A percentile compares a stretch with the other conserved stretches of the same genome.
These are phyloP conservation scores for Taiwanofungus camphoratus DNA, from an alignment of 1,284 basidiomycete species.

Conservation along the genomic window DNA sequence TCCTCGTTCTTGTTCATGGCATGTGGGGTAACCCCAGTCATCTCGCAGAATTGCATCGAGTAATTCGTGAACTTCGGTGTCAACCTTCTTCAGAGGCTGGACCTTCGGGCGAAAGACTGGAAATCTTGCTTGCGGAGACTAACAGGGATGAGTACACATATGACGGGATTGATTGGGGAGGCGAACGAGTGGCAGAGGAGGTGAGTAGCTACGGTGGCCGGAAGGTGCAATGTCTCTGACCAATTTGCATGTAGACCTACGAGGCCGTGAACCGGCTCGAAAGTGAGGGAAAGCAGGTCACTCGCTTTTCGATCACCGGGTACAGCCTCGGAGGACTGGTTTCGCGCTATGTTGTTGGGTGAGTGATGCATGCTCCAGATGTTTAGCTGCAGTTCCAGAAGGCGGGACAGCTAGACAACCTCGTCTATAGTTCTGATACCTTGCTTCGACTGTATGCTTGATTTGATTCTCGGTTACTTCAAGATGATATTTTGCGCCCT, in stretches of 20 bases:
- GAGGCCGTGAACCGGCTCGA: constrained; percentile 49
- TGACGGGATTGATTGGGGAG: constrained; percentile 63
- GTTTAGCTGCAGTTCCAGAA: not conserved
- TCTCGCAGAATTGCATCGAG: constrained; percentile 39
- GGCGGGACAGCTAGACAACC: not conserved
- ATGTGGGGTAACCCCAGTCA: constrained; percentile 77
- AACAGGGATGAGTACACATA: constrained; percentile 53
- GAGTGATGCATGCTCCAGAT: constrained; percentile 9
- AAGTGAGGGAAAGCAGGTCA: constrained; percentile 48
- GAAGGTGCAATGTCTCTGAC: constrained; percentile 5
- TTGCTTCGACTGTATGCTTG: not conserved
- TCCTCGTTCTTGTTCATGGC: constrained; percentile 66
- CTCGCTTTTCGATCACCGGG: constrained; percentile 66
- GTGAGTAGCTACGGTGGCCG: constrained; percentile 28
- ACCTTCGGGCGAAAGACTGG: constrained; percentile 29
- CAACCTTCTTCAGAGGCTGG: constrained; percentile 14
- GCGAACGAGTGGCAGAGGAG: constrained; percentile 61
- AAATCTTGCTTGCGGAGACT: constrained; percentile 39
- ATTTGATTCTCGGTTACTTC: too few species aligned
- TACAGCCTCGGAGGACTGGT: constrained; percentile 82
- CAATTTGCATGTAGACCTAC: constrained; percentile 36
- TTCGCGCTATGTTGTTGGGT: constrained; percentile 75
- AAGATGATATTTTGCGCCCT: too few species aligned
- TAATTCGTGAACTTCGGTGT: constrained; percentile 35
- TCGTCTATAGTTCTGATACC: not conserved